Base-by-base conservation (phyloP, 768 basidiomycete genomes). In the Lepiota brunneoincarnata region DNA sequence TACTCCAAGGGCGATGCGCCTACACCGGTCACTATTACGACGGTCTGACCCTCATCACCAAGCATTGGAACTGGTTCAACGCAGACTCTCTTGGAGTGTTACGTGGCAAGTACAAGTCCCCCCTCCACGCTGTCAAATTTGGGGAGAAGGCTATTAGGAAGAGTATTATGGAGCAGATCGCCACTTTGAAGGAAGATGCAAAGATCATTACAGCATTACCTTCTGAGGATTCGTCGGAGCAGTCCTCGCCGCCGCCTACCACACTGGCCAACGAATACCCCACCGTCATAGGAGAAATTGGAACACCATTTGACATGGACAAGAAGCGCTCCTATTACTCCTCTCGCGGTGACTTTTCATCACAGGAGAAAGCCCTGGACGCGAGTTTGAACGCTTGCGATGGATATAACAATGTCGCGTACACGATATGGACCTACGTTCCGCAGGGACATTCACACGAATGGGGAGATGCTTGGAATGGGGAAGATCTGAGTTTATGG, bases 381-480 rank as follows among this genome's bases (percentile, higher is more conserved):
- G 92, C 91, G 2, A 91, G 86, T 60, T 67, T 89, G 63, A 87
- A 89, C 58, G 89, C 79, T 4, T 77, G 81, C 20, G 94, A 97
- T 65, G 93, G 91, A 0, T 65, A 70, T 9, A 92, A 92, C 59
- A 78, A 68, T 34, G 68, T 95, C 55, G 91, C 78, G 61, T 96
- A 83, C 67, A 93, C 93, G 42, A 72, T 92, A 7, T 97, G 94
- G 94, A 89, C 85, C 31, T 97, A 95, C 65, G 87, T 88, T 55
- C 75, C 89, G 0, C 90, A 96, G 61, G 86, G 69, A 40, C 68
- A 86, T 63, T 77, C 75, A 21, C 92, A 98, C 64, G 74, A 81
- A 64, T 97, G 91, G 91, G 93, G 96, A 12, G 96, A 99, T 69
- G 86, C 86, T 1, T 99, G 95, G 96, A 95, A 98, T 67, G 82